Evolutionary conservation across 352 stramenopile species (phyloP).

Genomic region (Globisporangium uncinulatum): DNA sequence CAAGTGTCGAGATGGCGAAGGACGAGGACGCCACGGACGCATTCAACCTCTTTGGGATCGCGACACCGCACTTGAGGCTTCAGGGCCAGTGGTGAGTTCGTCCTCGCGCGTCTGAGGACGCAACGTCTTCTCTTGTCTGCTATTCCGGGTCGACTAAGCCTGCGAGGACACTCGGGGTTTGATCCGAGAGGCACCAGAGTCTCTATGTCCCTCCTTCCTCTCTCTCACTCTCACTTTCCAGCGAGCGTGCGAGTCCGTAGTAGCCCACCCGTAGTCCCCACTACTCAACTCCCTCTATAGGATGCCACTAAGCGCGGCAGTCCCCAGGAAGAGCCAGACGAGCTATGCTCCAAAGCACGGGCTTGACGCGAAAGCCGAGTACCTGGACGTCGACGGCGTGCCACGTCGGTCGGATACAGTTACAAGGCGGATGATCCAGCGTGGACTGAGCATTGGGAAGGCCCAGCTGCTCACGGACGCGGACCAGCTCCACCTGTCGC

Average conservation of each 20-base stretch:
- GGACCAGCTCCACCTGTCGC: conserved; percentile 25
- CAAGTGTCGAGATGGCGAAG: neutral
- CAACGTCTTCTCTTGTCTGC: neutral
- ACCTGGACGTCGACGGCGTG: conserved; percentile 26
- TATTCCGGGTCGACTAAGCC: neutral
- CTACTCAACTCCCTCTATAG: too few species aligned
- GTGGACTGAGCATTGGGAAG: conserved; percentile 29
- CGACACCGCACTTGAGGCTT: neutral
- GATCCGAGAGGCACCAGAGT: neutral
- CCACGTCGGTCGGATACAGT: conserved; percentile 22
- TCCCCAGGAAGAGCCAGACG: conserved; percentile 3
- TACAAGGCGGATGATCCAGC: conserved; percentile 28
- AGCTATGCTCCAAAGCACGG: conserved; percentile 1
- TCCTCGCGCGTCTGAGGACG: neutral
- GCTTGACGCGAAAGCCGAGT: conserved; percentile 19
- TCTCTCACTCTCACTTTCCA: neutral
- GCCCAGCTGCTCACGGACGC: conserved; percentile 14
- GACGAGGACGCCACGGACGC: neutral
- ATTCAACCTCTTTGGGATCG: neutral
- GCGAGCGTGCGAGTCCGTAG: neutral
- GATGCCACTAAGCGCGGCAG: conserved; percentile 1
- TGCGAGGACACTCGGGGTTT: neutral
- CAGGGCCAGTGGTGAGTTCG: neutral
- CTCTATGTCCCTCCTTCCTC: neutral
- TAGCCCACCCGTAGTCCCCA: too few species aligned